phyloP scores from a whole-genome alignment of 2,329 filamentous ascomycete species.

The Pseudogymnoascus sp. region DNA sequence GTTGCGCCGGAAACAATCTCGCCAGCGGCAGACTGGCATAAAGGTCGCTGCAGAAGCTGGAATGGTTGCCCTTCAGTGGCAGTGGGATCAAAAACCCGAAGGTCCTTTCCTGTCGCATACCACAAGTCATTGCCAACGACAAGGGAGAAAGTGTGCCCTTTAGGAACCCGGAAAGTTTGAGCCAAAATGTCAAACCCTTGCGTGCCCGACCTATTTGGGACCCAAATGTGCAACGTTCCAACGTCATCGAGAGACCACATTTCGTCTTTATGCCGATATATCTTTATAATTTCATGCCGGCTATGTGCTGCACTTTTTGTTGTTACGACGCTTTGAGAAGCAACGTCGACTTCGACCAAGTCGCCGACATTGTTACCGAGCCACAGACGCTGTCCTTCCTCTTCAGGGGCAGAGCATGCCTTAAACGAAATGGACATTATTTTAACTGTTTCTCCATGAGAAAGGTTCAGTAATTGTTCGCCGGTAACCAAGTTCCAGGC shows the following conservation, averaged over 20 bases:
- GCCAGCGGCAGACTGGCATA: conserved; percentile 65
- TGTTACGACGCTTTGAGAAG: conserved; percentile 60
- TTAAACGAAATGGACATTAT: conserved; percentile 80
- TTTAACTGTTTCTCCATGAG: conserved; percentile 78
- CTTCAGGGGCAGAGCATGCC: conserved; percentile 65
- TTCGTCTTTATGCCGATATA: conserved; percentile 78
- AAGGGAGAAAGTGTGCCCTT: conserved; percentile 80
- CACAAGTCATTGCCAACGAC: conserved; percentile 79
- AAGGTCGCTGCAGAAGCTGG: conserved; percentile 63
- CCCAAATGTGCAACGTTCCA: conserved; percentile 82
- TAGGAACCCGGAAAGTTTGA: conserved; percentile 69
- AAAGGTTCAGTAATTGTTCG: conserved; percentile 69
- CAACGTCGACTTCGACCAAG: conserved; percentile 79
- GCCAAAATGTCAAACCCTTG: conserved; percentile 67
- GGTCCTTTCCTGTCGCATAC: conserved; percentile 80
- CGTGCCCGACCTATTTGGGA: conserved; percentile 60
- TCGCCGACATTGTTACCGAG: conserved; percentile 85
- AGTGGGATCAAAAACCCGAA: conserved; percentile 74
- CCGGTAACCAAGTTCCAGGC: conserved; percentile 83
- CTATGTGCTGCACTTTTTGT: conserved; percentile 67
- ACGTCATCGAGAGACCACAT: conserved; percentile 92
- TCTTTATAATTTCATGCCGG: conserved; percentile 71
- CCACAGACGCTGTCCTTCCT: conserved; percentile 80
- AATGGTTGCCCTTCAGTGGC: conserved; percentile 59
- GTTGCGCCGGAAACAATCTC: conserved; percentile 81